Conservation (phyloP, 441 rosid genomes). For the Gossypium lobatum region DNA sequence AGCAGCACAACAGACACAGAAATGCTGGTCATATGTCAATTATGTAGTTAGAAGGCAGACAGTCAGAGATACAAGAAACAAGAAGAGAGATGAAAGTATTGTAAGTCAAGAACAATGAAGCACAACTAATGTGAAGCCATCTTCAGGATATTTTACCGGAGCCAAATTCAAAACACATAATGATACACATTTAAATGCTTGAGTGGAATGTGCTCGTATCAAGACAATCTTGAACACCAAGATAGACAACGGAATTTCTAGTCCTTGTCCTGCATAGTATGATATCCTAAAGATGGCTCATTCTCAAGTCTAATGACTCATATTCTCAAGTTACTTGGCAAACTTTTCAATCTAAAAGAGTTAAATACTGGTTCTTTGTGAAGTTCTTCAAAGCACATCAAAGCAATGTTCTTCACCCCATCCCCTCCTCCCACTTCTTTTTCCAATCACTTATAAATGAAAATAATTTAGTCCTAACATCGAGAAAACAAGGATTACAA, state of each 20-base stretch:
- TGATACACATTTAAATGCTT: neutral
- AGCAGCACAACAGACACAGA: conserved; percentile 8
- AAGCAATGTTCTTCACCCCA: neutral
- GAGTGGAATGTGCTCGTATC: neutral
- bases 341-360: conserved; percentile 1
- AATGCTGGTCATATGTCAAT: conserved; percentile 4
- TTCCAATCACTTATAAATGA: neutral
- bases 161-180: neutral
- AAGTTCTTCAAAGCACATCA: neutral
- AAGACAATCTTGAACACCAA: neutral
- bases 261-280: neutral
- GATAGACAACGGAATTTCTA: neutral
- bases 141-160: neutral
- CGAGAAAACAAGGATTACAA: neutral
- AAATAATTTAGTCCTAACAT: neutral
- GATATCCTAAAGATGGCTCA: neutral
- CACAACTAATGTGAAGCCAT: neutral
- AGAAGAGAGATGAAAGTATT: neutral
- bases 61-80: neutral
- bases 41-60: neutral
- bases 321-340: neutral
- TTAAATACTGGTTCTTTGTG: neutral
- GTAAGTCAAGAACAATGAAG: neutral
- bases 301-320: neutral
- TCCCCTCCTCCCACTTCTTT: neutral